phyloP scores from a whole-genome alignment of 2,329 filamentous ascomycete genomes.

The Emericellopsis cladophorae region DNA sequence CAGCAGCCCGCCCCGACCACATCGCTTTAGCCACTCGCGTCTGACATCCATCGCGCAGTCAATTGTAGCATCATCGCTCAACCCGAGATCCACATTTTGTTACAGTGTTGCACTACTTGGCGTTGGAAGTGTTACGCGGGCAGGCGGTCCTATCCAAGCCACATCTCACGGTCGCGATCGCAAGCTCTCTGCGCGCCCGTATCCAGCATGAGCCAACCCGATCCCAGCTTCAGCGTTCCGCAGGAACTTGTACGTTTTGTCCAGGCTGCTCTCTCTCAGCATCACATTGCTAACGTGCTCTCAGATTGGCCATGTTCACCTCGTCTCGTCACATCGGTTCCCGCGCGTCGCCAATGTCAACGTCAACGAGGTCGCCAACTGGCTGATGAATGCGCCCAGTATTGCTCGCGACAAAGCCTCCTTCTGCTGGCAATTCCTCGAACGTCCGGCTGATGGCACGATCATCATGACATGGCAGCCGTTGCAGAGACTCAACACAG shows the following conservation, averaged over 20 bases:
- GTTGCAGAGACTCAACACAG: constrained; percentile 52
- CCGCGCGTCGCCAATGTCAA: constrained; percentile 60
- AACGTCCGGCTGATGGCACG: constrained; percentile 68
- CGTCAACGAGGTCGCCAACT: constrained; percentile 67
- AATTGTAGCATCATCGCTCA: too few species aligned
- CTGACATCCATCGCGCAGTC: neutral
- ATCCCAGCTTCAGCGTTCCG: constrained; percentile 28
- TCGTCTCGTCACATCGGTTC: constrained; percentile 75
- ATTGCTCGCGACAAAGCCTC: constrained; percentile 74
- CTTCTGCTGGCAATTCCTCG: constrained; percentile 88
- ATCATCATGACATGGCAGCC: constrained; percentile 86
- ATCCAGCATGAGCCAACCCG: constrained; percentile 17
- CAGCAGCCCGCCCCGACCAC: neutral
- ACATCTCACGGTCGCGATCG: neutral
- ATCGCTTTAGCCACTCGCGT: neutral
- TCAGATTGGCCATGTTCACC: constrained; percentile 79
- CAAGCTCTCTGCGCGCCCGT: neutral
- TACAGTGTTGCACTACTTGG: too few species aligned
- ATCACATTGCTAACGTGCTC: neutral
- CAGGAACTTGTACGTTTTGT: constrained; percentile 24
- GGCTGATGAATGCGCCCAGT: constrained; percentile 71
- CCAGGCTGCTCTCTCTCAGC: neutral
- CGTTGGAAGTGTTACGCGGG: too few species aligned
- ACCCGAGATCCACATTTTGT: too few species aligned
- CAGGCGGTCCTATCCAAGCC: neutral